Evolutionary conservation across 2,329 filamentous ascomycete species (phyloP).

Genomic region (Claviceps purpurea): DNA sequence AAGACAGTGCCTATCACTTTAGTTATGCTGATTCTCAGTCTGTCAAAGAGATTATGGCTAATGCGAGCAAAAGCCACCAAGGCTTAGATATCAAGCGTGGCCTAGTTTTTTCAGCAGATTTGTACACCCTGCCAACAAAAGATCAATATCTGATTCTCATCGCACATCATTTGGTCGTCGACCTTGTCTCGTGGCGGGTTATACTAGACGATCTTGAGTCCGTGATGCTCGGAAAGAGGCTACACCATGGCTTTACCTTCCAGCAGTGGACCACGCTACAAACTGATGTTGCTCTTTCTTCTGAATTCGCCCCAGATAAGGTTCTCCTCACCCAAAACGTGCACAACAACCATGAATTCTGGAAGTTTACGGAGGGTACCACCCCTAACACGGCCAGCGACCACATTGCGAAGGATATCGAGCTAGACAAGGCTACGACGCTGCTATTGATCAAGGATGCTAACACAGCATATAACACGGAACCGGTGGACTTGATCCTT

Average conservation of each 20-base stretch:
- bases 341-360: constrained; percentile 1
- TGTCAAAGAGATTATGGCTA: background rate
- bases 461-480: constrained; percentile 15
- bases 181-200: constrained; percentile 32
- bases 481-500: constrained; percentile 20
- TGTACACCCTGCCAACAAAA: background rate
- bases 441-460: constrained; percentile 3
- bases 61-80: background rate
- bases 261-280: constrained; percentile 23
- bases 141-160: constrained; percentile 18
- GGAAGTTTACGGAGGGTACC: background rate
- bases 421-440: constrained; percentile 2
- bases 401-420: constrained; percentile 1
- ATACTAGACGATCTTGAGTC: constrained; percentile 30
- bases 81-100: constrained; percentile 4
- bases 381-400: constrained; percentile 1
- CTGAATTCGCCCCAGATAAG: background rate
- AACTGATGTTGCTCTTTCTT: constrained; percentile 13
- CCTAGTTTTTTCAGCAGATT: constrained; percentile 6
- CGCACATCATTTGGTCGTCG: constrained; percentile 27
- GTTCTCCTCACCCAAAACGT: background rate
- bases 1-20: constrained; percentile 1
- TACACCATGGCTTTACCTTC: constrained; percentile 15
- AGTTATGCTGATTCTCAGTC: background rate
- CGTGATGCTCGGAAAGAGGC: constrained; percentile 14